Evolutionary conservation across 2,329 filamentous ascomycete genomes (phyloP).

Genomic region (Diplodia sapinea): DNA sequence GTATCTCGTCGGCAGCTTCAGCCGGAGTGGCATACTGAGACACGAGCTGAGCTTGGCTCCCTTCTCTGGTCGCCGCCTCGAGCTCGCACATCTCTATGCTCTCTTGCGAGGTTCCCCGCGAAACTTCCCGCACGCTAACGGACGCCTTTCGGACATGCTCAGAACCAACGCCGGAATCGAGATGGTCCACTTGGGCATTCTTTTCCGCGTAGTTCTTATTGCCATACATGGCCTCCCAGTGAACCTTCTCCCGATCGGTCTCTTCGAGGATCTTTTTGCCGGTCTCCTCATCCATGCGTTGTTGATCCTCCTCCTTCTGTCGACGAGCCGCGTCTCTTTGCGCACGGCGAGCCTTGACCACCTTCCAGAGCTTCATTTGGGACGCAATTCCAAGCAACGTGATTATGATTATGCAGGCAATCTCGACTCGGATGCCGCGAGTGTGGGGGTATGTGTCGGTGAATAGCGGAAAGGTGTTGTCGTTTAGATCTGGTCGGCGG

Average conservation of each 20-base stretch:
- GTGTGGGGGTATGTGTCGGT: slow-evolving; percentile 84
- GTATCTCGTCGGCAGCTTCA: slow-evolving; percentile 45
- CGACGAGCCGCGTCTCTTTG: slow-evolving; percentile 54
- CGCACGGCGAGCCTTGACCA: slow-evolving; percentile 65
- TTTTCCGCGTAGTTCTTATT: slow-evolving; percentile 53
- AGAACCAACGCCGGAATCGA: slow-evolving; percentile 59
- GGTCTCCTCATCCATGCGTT: slow-evolving; percentile 71
- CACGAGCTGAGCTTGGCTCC: slow-evolving; percentile 50
- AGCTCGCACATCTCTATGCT: slow-evolving; percentile 64
- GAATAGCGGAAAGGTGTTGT: slow-evolving; percentile 76
- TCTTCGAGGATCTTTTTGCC: slow-evolving; percentile 69
- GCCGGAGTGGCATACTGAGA: slow-evolving; percentile 30
- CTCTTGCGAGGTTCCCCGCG: slow-evolving; percentile 49
- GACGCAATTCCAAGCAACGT: slow-evolving; percentile 78
- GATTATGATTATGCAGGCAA: slow-evolving; percentile 77
- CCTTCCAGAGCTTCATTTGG: slow-evolving; percentile 83
- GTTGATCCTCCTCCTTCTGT: slow-evolving; percentile 63
- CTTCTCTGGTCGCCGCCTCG: slow-evolving; percentile 38
- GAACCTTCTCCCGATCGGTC: slow-evolving; percentile 65
- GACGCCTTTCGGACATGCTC: slow-evolving; percentile 44
- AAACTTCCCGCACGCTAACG: slow-evolving; percentile 42
- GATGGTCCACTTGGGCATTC: slow-evolving; percentile 41
- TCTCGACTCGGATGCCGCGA: slow-evolving; percentile 82
- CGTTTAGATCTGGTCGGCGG: slow-evolving; percentile 66
- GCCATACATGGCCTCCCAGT: slow-evolving; percentile 82